phyloP scores from a whole-genome alignment of 805 yeast genomes.

The Metschnikowia colocasiae region DNA sequence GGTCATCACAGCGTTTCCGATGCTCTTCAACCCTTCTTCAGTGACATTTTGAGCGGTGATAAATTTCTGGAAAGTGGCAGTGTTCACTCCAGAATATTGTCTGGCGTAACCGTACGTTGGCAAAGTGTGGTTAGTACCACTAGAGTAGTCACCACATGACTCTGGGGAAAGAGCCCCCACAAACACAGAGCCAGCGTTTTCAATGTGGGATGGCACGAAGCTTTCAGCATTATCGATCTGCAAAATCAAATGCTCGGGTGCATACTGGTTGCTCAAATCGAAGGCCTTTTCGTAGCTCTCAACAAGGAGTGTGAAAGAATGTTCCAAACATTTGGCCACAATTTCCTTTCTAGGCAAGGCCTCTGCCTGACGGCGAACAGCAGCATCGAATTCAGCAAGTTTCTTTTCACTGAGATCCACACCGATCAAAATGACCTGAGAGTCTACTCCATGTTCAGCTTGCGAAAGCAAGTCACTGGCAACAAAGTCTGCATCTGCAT shows the following conservation, averaged over 20 bases:
- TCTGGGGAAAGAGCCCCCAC: constrained; percentile 97
- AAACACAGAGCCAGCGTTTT: constrained; percentile 94
- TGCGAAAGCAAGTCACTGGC: constrained; percentile 96
- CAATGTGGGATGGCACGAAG: constrained; percentile 66
- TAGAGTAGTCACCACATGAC: constrained; percentile 96
- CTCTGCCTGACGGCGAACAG: constrained; percentile 79
- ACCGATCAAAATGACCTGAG: constrained; percentile 91
- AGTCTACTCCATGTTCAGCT: constrained; percentile 98
- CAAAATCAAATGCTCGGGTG: constrained; percentile 95
- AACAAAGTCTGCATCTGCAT: constrained; percentile 91
- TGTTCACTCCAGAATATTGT: constrained; percentile 96
- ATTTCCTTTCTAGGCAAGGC: constrained; percentile 88
- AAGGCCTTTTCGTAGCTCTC: constrained; percentile 74
- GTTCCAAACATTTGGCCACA: constrained; percentile 86
- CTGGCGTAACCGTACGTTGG: constrained; percentile 99
- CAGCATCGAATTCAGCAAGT: constrained; percentile 68
- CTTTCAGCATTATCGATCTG: constrained; percentile 77
- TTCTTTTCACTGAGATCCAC: constrained; percentile 62
- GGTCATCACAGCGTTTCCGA: constrained; percentile 95
- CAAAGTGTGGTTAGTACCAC: constrained; percentile 97
- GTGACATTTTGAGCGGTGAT: constrained; percentile 91
- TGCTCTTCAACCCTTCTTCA: constrained; percentile 75
- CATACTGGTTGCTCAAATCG: constrained; percentile 82
- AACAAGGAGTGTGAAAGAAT: constrained; percentile 78
- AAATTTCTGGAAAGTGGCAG: constrained; percentile 91